Conservation (phyloP, 2,329 filamentous ascomycete genomes). For the Diatrype stigma region DNA sequence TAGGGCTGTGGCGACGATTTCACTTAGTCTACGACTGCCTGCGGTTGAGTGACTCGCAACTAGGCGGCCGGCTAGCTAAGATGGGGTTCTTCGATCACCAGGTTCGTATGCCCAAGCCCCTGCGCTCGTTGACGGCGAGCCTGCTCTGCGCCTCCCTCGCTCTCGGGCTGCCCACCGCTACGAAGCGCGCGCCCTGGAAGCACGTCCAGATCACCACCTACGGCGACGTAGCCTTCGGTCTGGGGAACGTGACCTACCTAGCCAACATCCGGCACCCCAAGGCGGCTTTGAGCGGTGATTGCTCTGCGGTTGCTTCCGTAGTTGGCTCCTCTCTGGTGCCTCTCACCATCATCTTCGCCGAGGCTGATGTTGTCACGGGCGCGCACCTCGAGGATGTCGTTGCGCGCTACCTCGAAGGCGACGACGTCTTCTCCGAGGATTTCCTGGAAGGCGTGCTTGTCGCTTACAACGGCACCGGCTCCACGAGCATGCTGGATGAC, state of each 20-base stretch:
- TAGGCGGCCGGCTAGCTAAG: background rate
- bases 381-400: constrained; percentile 24
- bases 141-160: background rate
- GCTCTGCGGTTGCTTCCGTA: constrained; percentile 2
- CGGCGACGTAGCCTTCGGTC: constrained; percentile 29
- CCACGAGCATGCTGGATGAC: constrained; percentile 16
- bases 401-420: constrained; percentile 25
- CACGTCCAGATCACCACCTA: constrained; percentile 16
- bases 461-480: constrained; percentile 19
- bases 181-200: constrained; percentile 12
- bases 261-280: constrained; percentile 30
- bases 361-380: constrained; percentile 22
- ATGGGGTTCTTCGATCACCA: background rate
- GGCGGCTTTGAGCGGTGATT: constrained; percentile 12
- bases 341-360: constrained; percentile 28
- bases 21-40: too few species aligned
- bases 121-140: background rate
- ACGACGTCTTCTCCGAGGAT: constrained; percentile 33
- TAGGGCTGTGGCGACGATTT: background rate
- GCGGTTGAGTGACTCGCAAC: too few species aligned
- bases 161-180: background rate
- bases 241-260: constrained; percentile 33
- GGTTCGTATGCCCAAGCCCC: too few species aligned
- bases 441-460: constrained; percentile 31
- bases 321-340: constrained; percentile 10